Conservation (phyloP, 2,329 filamentous ascomycete genomes). For the Alternaria longipes region DNA sequence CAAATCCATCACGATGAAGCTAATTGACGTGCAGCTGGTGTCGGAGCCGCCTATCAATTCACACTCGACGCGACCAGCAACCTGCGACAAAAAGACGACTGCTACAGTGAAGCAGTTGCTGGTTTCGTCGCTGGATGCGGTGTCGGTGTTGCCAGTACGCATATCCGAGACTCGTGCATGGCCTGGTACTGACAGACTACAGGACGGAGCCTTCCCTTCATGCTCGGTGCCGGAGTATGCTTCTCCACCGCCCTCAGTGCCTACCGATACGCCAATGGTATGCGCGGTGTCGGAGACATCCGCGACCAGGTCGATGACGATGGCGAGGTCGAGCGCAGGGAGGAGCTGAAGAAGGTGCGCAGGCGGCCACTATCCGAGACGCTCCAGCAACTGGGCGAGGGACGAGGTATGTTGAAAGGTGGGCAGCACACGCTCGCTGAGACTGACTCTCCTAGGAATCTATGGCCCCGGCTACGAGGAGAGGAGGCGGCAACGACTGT, state of each 20-base stretch:
- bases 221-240: slow-evolving; percentile 72
- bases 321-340: slow-evolving; percentile 80
- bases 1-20: slow-evolving; percentile 12
- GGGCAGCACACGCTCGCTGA: neutral
- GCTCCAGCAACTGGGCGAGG: slow-evolving; percentile 82
- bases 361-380: slow-evolving; percentile 81
- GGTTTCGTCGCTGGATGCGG: slow-evolving; percentile 79
- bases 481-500: slow-evolving; percentile 79
- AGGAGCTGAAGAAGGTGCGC: slow-evolving; percentile 76
- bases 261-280: slow-evolving; percentile 74
- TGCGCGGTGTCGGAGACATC: slow-evolving; percentile 59
- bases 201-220: slow-evolving; percentile 73
- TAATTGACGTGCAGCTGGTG: slow-evolving; percentile 66
- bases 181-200: slow-evolving; percentile 23
- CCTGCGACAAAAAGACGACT: slow-evolving; percentile 83
- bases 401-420: slow-evolving; percentile 71
- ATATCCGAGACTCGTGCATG: neutral
- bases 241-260: slow-evolving; percentile 67
- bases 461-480: slow-evolving; percentile 84
- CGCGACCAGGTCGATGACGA: slow-evolving; percentile 67
- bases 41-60: slow-evolving; percentile 81
- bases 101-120: slow-evolving; percentile 76
- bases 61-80: slow-evolving; percentile 80
- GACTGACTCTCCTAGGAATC: slow-evolving; percentile 68
- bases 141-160: slow-evolving; percentile 75